Base-by-base conservation (phyloP, 768 basidiomycete species). In the Mycena crocata region DNA sequence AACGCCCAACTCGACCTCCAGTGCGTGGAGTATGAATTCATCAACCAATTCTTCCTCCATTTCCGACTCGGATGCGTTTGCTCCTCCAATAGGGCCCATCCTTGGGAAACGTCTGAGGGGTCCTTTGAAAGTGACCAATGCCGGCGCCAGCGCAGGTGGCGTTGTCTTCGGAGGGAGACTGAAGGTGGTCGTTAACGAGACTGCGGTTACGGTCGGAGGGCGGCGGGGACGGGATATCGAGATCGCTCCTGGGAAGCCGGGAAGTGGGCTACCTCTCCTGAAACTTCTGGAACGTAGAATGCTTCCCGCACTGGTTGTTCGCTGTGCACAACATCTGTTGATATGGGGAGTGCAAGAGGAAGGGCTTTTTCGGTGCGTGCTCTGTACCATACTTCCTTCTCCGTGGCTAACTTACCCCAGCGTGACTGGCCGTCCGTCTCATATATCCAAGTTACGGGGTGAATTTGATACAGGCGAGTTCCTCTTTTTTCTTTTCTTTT, bases 311-410 rank as follows among this genome's bases (percentile, higher is more conserved):
- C 79, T 96, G 26, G 89, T 94, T 30, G 88, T 92, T 54, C 83
- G 94, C 62, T 96, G 93, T 77, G 89, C 91, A 4, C 92, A 95
- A 73, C 94, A 95, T 79, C 74, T 95, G 60, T 78, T 93, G 74
- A 80, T 85, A 26, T 95, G 94, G 93, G 94, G 94, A 49, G 78
- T 95, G 15, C 88, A 93, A 75, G 94, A 95, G 76, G 93, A 95
- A 76, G 94, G 94, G 5, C 80, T 95, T 46, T 95, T 95, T 76
- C 86, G 93, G 94, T 93, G 72, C 71, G 89, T 78, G 17, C 39
- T 60, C n/a, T 32, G 46, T 50, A 45, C 26, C 40, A 30, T 50
- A 73, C 31, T 68, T 70, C 46, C 56, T 63, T 62, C 64, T 7
- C 39, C 64, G 37, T 66, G 32, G 67, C 51, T 30, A 49, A 58